phyloP scores from a whole-genome alignment of 1,284 basidiomycete genomes.

The Rugosomyces carneus region DNA sequence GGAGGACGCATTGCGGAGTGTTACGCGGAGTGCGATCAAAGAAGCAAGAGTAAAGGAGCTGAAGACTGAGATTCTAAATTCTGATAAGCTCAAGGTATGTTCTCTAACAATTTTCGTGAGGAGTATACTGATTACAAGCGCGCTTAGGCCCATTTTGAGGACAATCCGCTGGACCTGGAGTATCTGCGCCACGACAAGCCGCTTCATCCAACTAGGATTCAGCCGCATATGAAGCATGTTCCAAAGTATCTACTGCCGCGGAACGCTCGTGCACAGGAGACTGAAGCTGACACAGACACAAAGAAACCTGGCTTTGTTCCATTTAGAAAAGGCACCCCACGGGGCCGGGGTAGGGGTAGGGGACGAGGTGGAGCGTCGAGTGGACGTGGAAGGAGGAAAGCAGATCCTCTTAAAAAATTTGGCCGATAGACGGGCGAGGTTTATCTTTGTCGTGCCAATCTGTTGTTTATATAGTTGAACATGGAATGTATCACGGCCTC shows the following conservation, averaged over 20 bases:
- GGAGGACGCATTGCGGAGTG: constrained; percentile 90
- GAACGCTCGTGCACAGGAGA: constrained; percentile 49
- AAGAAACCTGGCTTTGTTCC: constrained; percentile 53
- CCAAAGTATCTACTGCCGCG: constrained; percentile 91
- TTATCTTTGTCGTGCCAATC: constrained; percentile 43
- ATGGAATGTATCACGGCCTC: no score
- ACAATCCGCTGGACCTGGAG: constrained; percentile 92
- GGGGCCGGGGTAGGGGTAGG: constrained; percentile 47
- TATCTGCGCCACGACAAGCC: constrained; percentile 94
- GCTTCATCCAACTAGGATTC: constrained; percentile 81
- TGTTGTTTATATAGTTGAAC: constrained; percentile 82
- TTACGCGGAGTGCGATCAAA: constrained; percentile 81
- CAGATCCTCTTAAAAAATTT: constrained; percentile 75
- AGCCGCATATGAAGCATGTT: constrained; percentile 93
- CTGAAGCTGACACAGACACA: constrained; percentile 19
- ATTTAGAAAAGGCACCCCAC: constrained; percentile 51
- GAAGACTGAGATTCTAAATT: constrained; percentile 90
- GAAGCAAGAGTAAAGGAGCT: constrained; percentile 95
- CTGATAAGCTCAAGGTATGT: constrained; percentile 88
- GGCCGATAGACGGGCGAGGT: constrained; percentile 29
- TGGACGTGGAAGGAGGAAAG: constrained; percentile 54
- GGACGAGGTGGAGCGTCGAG: constrained; percentile 34
- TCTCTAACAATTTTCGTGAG: not conserved
- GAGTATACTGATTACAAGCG: constrained; percentile 1
- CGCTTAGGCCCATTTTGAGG: constrained; percentile 90